Base-by-base conservation (phyloP, 805 yeast genomes). In the Candida sakaeoensis region DNA sequence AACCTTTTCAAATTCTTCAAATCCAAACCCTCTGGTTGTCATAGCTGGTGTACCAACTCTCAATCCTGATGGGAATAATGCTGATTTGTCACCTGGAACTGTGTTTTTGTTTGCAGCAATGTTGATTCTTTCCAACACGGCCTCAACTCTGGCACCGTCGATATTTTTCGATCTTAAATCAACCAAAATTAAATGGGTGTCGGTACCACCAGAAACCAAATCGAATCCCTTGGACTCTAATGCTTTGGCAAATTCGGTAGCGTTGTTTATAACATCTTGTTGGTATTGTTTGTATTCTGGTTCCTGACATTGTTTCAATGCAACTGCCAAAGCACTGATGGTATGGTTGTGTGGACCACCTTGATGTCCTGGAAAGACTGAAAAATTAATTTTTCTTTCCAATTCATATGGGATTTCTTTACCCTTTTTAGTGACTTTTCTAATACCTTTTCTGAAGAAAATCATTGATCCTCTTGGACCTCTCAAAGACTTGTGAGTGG, bases 381-480 rank as follows among this genome's bases (percentile, higher is more conserved):
- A 89, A 68, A 93, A 93, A 77, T 93, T 93, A 70, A 93, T 90
- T 63, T 87, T 87, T 67, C 80, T 83, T 70, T 93, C 98, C 65
- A 93, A 80, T 55, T 93, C 97, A 68, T 90, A 93, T 43, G 74
- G 70, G 43, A 88, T 72, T 69, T 89, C 96, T 72, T 88, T 86
- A 58, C 98, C 98, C 55, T 88, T 85, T 75, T 90, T 89, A 60
- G 85, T 45, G 51, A 81, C 79, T 44, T 84, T 80, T 77, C 95
- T 82, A 45, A 90, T 80, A 55, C 99, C 99, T 66, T 84, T 85
- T 77, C 98, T 87, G 81, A 85, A 93, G 77, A 93, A 93, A 65
- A 93, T 93, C 96, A 93, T 91, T 43, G 99, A 97, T 68, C 99
- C 99, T 75, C 99, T 87, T 64, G 99, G 99, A 46, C 99, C 99